Base-by-base conservation (phyloP, 2,329 filamentous ascomycete genomes). In the Raffaelea deltoideospora region DNA sequence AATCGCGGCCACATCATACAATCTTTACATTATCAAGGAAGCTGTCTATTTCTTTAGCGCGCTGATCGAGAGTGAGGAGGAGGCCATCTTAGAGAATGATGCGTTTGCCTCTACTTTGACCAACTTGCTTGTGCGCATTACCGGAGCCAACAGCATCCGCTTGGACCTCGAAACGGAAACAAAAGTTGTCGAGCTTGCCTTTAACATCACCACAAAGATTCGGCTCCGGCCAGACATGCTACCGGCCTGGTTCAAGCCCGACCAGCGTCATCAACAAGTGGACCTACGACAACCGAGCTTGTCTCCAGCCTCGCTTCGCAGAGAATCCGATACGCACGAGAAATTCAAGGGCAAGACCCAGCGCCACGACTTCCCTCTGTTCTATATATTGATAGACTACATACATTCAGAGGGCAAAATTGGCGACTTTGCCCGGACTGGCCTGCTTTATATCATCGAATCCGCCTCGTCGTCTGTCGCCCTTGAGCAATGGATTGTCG, bases 161-260 rank as follows among this genome's bases (percentile, higher is more conserved):
- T 63, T 87, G 4, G 76, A 79, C 27, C 69, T 76, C 37, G 83
- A 94, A 40, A 87, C 83, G 10, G 87, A 96, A 55, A 80, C 80
- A 10, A 77, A 86, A 41, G 77, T 96, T 33, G 83, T 96, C 35
- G 88, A 98, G 60, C 63, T 98, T 38, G 72, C 93, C 31, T 98
- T 98, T 60, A 92, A 88, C 43, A 87, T 98, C 46, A 85, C 90
- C 17, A 92, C 90, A 46, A 96, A 96, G 66, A 94, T 98, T 47
- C 72, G 90, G 32, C 64, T 95, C 42, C 80, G 92, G 47, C 87
- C 90, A 5, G 72, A 78, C 40, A 88, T 96, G 37, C 61, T 98
- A 33, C 73, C 83, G 2, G 81, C 85, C 14, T 98, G 90, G 90
- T 98, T 98, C 60, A 81, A 79, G 45, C 72, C 75, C 8, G 64